Base-by-base conservation (phyloP, 768 basidiomycete species). In the Suillus lakei region DNA sequence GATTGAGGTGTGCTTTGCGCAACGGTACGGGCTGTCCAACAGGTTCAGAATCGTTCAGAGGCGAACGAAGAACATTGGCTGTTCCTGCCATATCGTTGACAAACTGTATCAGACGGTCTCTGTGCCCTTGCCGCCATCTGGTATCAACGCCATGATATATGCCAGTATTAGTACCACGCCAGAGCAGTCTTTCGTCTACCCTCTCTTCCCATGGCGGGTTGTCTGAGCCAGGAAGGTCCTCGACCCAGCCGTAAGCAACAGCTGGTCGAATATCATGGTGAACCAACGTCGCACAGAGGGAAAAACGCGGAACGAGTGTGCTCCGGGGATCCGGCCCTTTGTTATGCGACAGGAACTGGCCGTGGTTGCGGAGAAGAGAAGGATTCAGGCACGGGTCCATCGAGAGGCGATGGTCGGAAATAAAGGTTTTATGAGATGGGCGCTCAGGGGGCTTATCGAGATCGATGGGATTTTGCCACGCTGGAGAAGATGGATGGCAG, bases 81-180 rank as follows among this genome's bases (percentile, higher is more conserved):
- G 78, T 82, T 70, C 85, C 66, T 71, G 77, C 55, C 28, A 83
- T 56, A 6, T 81, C 72, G 41, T 84, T 86, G 9, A 83, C 64
- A 30, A 77, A 72, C 16, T 77, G 74, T 38, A 88, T 80, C 2
- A 90, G 74, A 26, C 81, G 77, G 26, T 80, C 72, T 0, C 90
- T 77, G 62, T 90, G 90, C 6, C 82, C 78, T 26, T 79, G 70
- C 67, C 73, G 61, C 90, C 89, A 90, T 6, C 77, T 76, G 9
- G 81, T 77, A 1, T 68, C 62, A 2, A 71, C 62, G 16, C 76
- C 70, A 41, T 85, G 82, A 60, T 69, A 77, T 23, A 87, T 89
- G 12, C 92, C 92, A 0, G 92, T 92, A 53, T 86, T 91, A 48
- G 85, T 85, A 4, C 92, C 92, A 46, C 92, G 82, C 92, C 92